phyloP scores from a whole-genome alignment of 2,329 filamentous ascomycete species.

The Zasmidium citrigriseum region DNA sequence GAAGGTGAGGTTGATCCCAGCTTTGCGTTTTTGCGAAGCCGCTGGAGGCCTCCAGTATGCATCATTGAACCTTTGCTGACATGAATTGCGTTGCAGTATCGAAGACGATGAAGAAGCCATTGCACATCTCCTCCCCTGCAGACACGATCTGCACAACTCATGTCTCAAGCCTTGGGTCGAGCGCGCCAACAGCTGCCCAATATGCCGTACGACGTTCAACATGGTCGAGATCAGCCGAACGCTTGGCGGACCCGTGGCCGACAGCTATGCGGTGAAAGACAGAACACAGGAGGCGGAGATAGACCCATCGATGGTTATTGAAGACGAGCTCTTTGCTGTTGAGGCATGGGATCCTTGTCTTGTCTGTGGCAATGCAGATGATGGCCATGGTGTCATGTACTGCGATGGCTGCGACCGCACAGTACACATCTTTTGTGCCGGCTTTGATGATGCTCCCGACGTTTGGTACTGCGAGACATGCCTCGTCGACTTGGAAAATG shows the following conservation, averaged over 20 bases:
- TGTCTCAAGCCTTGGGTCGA: slow-evolving; percentile 94
- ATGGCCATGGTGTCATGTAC: slow-evolving; percentile 81
- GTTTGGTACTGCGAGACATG: slow-evolving; percentile 91
- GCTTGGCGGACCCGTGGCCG: slow-evolving; percentile 64
- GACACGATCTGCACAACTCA: slow-evolving; percentile 87
- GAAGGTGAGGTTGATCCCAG: slow-evolving; percentile 39
- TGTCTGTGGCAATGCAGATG: slow-evolving; percentile 77
- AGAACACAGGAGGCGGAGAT: slow-evolving; percentile 89
- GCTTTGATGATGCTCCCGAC: slow-evolving; percentile 61
- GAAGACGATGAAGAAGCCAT: slow-evolving; percentile 53
- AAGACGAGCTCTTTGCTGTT: slow-evolving; percentile 61
- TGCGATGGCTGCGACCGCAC: slow-evolving; percentile 89
- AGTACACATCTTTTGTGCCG: slow-evolving; percentile 91
- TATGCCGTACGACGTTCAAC: slow-evolving; percentile 91
- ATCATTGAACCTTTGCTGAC: slow-evolving; percentile 28
- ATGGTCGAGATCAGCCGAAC: slow-evolving; percentile 79
- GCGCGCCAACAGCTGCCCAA: slow-evolving; percentile 95
- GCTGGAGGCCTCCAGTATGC: slow-evolving; percentile 35
- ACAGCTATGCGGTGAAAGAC: slow-evolving; percentile 69
- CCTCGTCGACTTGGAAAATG: slow-evolving; percentile 36
- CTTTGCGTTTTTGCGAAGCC: slow-evolving; percentile 27
- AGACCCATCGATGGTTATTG: slow-evolving; percentile 73
- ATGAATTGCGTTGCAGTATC: slow-evolving; percentile 25
- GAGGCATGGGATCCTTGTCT: slow-evolving; percentile 71
- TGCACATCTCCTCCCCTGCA: slow-evolving; percentile 71